Evolutionary conservation across 345 rosid species (phyloP).

Genomic region (Cardamine occulta): DNA sequence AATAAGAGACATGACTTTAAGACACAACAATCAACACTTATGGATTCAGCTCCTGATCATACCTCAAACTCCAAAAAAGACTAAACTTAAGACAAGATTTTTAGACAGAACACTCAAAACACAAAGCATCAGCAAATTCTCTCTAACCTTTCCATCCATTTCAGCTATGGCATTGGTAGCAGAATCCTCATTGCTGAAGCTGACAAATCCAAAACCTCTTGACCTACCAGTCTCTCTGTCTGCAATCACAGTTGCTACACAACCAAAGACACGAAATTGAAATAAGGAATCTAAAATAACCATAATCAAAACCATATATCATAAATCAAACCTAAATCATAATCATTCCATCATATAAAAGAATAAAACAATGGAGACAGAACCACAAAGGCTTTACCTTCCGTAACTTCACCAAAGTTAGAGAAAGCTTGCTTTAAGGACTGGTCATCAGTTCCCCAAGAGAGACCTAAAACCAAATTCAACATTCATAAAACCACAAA

Average conservation of each 20-base stretch:
- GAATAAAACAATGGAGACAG: not conserved
- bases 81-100: no score
- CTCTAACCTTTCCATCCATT: slow-evolving; percentile 73
- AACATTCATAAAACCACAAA: not conserved
- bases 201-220: slow-evolving; percentile 76
- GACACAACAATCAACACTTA: not conserved
- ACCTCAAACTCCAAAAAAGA: not conserved
- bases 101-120: not conserved
- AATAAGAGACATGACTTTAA: not conserved
- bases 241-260: slow-evolving; percentile 54
- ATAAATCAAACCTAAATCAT: not conserved
- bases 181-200: slow-evolving; percentile 44
- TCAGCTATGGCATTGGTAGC: slow-evolving; percentile 60
- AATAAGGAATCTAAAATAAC: not conserved
- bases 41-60: slow-evolving; percentile 50
- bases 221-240: slow-evolving; percentile 75
- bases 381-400: slow-evolving; percentile 43
- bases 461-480: slow-evolving; percentile 45
- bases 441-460: slow-evolving; percentile 51
- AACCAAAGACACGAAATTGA: not conserved
- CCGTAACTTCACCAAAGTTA: slow-evolving; percentile 51
- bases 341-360: no score
- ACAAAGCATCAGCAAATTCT: not conserved
- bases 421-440: slow-evolving; percentile 55
- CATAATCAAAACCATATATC: not conserved